phyloP scores from a whole-genome alignment of 2,329 filamentous ascomycete species.

The Tolypocladium ovalisporum region DNA sequence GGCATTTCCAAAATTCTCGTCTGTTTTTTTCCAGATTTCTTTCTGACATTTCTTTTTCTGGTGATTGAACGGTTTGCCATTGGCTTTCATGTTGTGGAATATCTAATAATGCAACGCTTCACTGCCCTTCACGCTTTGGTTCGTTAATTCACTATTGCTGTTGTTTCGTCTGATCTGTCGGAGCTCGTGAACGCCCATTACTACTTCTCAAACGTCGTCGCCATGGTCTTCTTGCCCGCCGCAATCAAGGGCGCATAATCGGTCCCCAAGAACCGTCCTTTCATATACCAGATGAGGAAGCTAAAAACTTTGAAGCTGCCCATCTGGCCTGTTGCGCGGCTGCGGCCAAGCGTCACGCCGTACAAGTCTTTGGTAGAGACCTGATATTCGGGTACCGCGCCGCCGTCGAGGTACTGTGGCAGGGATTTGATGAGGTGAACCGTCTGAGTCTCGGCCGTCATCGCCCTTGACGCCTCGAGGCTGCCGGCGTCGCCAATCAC shows the following conservation, averaged over 20 bases:
- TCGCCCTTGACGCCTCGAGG: conserved; percentile 23
- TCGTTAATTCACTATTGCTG: too few relatives aligned
- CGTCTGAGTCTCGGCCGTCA: conserved; percentile 20
- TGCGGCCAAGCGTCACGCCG: conserved; percentile 28
- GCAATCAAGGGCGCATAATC: conserved; percentile 18
- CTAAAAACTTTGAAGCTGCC: conserved; percentile 25
- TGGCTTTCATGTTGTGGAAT: too few relatives aligned
- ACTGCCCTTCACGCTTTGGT: too few relatives aligned
- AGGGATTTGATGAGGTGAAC: conserved; percentile 22
- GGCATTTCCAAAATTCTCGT: too few relatives aligned
- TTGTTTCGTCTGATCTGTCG: too few relatives aligned
- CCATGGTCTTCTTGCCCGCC: conserved; percentile 21
- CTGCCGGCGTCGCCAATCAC: conserved; percentile 32
- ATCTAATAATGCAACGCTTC: too few relatives aligned
- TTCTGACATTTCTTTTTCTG: too few relatives aligned
- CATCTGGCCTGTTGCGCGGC: conserved; percentile 26
- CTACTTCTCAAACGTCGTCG: conserved; percentile 20
- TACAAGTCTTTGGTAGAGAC: conserved; percentile 17
- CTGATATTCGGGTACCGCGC: conserved; percentile 18
- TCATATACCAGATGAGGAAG: conserved; percentile 25
- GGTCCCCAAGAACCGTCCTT: conserved; percentile 26
- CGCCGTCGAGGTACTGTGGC: conserved; percentile 19
- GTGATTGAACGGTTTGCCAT: too few relatives aligned
- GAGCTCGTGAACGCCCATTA: too few relatives aligned
- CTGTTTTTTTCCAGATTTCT: too few relatives aligned